These are phyloP conservation scores for Rutstroemia sp. DNA, from an alignment of 2,329 filamentous ascomycete genomes.

Conservation along the genomic window DNA sequence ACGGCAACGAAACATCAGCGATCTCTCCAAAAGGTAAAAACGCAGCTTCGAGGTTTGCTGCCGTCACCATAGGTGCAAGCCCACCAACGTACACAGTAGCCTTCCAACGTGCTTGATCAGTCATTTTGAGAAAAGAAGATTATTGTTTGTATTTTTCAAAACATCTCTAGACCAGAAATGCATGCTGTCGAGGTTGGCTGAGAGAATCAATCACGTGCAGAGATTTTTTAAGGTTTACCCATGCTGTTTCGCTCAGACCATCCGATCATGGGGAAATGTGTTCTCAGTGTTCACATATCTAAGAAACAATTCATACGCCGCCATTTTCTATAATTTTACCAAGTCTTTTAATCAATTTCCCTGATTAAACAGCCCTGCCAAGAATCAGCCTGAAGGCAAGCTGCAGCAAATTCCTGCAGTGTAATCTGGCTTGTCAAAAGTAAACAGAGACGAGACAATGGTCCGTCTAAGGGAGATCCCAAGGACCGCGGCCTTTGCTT, in stretches of 20 bases:
- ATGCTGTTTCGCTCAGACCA: slow-evolving; percentile 8
- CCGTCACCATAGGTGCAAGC: slow-evolving; percentile 70
- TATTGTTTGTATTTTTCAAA: not conserved
- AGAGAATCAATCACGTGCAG: not conserved
- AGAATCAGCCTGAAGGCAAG: not conserved
- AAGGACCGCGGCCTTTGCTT: slow-evolving; percentile 93
- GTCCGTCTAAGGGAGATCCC: slow-evolving; percentile 94
- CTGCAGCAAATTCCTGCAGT: slow-evolving; percentile 3
- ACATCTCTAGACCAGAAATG: not conserved
- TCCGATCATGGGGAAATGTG: slow-evolving; percentile 11
- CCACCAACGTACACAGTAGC: slow-evolving; percentile 90
- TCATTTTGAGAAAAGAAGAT: slow-evolving; percentile 47
- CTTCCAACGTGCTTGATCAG: slow-evolving; percentile 77
- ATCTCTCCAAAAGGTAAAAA: slow-evolving; percentile 98
- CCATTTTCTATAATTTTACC: slow-evolving; percentile 1
- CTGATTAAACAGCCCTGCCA: not conserved
- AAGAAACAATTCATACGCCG: slow-evolving; percentile 1
- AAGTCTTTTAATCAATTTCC: not conserved
- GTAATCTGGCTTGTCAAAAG: slow-evolving; percentile 6
- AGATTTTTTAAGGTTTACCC: slow-evolving; percentile 2
- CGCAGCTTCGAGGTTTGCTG: slow-evolving; percentile 71
- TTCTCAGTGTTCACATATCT: slow-evolving; percentile 9
- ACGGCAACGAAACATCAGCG: slow-evolving; percentile 77
- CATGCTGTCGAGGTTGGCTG: not conserved
- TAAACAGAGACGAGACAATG: slow-evolving; percentile 47